Conservation (phyloP, 148 eudicot species). For the Limonium bicolor region DNA sequence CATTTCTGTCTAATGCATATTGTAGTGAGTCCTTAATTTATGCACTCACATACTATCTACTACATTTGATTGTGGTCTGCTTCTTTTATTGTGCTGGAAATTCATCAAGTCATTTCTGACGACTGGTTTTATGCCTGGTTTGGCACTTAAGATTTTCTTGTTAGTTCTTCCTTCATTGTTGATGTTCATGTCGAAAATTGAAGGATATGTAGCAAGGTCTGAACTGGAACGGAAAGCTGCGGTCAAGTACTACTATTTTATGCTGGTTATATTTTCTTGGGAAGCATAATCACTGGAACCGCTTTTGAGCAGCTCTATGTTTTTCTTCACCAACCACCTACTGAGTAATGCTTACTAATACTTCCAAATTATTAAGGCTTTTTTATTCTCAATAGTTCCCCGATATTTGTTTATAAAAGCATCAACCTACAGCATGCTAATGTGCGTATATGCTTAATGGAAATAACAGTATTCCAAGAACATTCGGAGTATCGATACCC, state of each 20-base stretch:
- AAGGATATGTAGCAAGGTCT: conserved; percentile 74
- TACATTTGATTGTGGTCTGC: no score
- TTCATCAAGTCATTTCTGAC: conserved; percentile 76
- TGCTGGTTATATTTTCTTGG: conserved; percentile 93
- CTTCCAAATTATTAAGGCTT: no score
- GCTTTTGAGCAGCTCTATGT: conserved; percentile 83
- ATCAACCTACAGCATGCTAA: no score
- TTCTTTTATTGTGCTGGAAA: conserved; percentile 42
- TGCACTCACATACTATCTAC: no score
- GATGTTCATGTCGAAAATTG: conserved; percentile 86
- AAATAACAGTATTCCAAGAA: conserved; percentile 78
- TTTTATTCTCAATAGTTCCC: neutral
- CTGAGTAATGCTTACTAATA: conserved; percentile 38
- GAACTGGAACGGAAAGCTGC: conserved; percentile 77
- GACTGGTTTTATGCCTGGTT: conserved; percentile 97
- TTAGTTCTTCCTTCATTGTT: conserved; percentile 64
- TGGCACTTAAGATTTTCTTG: conserved; percentile 79
- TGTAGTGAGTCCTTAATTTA: no score
- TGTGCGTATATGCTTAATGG: conserved; percentile 8
- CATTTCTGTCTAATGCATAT: no score
- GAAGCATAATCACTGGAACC: conserved; percentile 83
- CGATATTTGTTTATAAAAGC: no score
- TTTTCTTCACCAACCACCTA: conserved; percentile 81
- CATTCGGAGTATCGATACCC: conserved; percentile 87
- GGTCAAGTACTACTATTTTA: conserved; percentile 86